Conservation (phyloP, 345 rosid species). For the Populus simonii region DNA sequence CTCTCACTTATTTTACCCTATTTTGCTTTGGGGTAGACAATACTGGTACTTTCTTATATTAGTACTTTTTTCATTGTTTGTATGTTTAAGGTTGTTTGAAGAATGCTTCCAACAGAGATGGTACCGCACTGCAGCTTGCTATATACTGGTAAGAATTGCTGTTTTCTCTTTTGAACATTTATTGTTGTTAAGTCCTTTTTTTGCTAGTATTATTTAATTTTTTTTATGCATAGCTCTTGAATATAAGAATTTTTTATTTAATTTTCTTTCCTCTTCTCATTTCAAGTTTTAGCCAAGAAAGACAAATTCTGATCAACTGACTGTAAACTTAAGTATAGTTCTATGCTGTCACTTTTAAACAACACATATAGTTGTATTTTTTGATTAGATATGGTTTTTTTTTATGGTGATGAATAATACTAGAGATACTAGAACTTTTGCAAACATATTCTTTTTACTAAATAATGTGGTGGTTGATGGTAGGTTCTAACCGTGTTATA, state of each 20-base stretch:
- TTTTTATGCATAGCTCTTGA: not conserved
- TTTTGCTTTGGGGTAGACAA: not conserved
- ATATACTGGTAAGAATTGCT: conserved; percentile 73
- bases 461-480: not conserved
- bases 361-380: not conserved
- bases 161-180: conserved; percentile 15
- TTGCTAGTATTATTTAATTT: not conserved
- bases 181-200: not conserved
- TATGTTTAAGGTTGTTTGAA: conserved; percentile 69
- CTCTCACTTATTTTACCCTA: not conserved
- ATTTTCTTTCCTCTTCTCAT: not conserved
- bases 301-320: not conserved
- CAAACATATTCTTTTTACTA: not conserved
- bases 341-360: not conserved
- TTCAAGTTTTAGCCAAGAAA: not conserved
- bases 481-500: not conserved
- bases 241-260: not conserved
- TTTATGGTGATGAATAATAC: not conserved
- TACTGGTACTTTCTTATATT: not conserved
- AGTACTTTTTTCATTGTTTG: conserved; percentile 14
- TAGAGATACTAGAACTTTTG: not conserved
- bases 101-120: conserved; percentile 98
- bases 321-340: not conserved
- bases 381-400: not conserved
- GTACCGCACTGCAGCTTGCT: conserved; percentile 99